These are phyloP conservation scores for Candolleomyces eurysporus DNA, from an alignment of 768 basidiomycete species.

Conservation along the genomic window DNA sequence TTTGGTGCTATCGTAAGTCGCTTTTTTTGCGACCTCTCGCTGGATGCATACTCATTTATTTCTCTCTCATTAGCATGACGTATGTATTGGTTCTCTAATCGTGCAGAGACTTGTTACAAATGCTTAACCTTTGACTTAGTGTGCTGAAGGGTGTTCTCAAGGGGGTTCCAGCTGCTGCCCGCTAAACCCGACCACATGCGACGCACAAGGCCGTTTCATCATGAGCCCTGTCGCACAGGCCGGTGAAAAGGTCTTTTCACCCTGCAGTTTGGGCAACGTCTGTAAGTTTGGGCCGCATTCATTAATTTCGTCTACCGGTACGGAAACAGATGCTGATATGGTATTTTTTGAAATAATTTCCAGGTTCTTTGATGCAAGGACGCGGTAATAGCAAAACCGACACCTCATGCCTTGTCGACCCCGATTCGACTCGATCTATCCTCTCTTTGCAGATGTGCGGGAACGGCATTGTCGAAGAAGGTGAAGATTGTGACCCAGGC, in stretches of 20 bases:
- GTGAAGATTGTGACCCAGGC: constrained; percentile 89
- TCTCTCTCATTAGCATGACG: constrained; percentile 49
- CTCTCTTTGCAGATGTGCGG: constrained; percentile 76
- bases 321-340: no score
- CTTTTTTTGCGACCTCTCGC: constrained; percentile 4
- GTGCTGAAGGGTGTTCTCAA: constrained; percentile 57
- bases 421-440: constrained; percentile 40
- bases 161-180: constrained; percentile 67
- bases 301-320: neutral
- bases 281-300: constrained; percentile 45
- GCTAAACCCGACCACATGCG: constrained; percentile 52
- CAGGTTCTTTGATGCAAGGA: constrained; percentile 67
- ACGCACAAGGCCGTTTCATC: constrained; percentile 67
- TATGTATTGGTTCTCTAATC: constrained; percentile 24
- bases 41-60: neutral
- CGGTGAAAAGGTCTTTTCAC: constrained; percentile 70
- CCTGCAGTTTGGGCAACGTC: constrained; percentile 81
- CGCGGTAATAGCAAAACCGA: constrained; percentile 43
- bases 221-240: constrained; percentile 78
- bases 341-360: neutral
- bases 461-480: constrained; percentile 78
- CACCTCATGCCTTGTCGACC: constrained; percentile 67
- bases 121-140: constrained; percentile 37
- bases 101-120: neutral
- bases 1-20: constrained; percentile 82